Evolutionary conservation across 176 grass and related monocot genomes (phyloP).

Genomic region (Zoysia japonica): DNA sequence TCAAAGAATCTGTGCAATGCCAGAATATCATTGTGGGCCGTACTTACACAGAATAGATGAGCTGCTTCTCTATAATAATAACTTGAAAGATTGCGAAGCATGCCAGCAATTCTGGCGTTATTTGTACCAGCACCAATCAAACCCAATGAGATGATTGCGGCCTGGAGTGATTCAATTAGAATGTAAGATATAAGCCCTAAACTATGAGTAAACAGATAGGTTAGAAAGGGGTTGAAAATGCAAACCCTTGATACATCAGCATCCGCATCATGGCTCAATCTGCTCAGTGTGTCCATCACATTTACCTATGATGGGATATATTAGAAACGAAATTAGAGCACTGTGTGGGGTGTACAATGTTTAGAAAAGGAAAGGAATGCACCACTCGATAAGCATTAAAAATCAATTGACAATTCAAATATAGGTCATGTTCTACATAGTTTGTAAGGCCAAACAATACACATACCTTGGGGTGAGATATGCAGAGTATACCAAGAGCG

Average conservation of each 20-base stretch:
- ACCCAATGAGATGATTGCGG: constrained; percentile 87
- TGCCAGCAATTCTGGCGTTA: constrained; percentile 96
- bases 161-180: constrained; percentile 46
- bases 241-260: constrained; percentile 91
- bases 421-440: neutral
- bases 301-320: constrained; percentile 64
- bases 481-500: constrained; percentile 88
- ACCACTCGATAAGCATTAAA: neutral
- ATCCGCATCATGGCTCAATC: constrained; percentile 97
- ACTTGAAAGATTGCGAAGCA: constrained; percentile 98
- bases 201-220: neutral
- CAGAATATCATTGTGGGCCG: constrained; percentile 9
- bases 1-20: neutral
- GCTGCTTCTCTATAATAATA: constrained; percentile 99
- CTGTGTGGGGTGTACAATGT: neutral
- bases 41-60: constrained; percentile 96
- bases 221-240: neutral
- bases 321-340: constrained; percentile 19
- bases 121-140: constrained; percentile 98
- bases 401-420: neutral
- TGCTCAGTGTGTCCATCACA: constrained; percentile 99
- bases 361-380: constrained; percentile 6
- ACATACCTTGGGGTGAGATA: constrained; percentile 92
- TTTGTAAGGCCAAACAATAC: neutral
- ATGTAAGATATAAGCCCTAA: constrained; percentile 20